Evolutionary conservation across 371 early-diverging fungal genomes (phyloP).

Genomic region (Syncephalastrum racemosum): DNA sequence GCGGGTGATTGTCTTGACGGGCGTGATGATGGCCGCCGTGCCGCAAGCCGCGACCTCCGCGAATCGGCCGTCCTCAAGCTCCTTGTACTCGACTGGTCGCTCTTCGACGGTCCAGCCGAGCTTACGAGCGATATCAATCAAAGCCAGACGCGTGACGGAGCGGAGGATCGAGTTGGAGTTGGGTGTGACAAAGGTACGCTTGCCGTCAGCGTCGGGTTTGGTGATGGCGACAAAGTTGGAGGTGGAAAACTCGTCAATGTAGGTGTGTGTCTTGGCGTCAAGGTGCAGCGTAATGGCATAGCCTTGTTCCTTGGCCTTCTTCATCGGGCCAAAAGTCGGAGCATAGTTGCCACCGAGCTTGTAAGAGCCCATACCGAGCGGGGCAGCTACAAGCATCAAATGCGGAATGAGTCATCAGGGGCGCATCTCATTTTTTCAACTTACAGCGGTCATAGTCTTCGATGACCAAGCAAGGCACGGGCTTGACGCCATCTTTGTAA

Average conservation of each 20-base stretch:
- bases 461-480: slow-evolving; percentile 69
- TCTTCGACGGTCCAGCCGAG: slow-evolving; percentile 73
- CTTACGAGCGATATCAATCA: slow-evolving; percentile 61
- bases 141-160: slow-evolving; percentile 73
- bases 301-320: slow-evolving; percentile 63
- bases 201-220: slow-evolving; percentile 48
- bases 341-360: slow-evolving; percentile 85
- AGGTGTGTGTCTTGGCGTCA: slow-evolving; percentile 64
- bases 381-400: slow-evolving; percentile 43
- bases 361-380: slow-evolving; percentile 61
- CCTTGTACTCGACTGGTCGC: slow-evolving; percentile 56
- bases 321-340: slow-evolving; percentile 58
- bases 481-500: slow-evolving; percentile 69
- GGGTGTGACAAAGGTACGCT: slow-evolving; percentile 71
- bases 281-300: slow-evolving; percentile 74
- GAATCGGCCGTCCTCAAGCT: slow-evolving; percentile 61
- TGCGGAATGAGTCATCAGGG: background rate
- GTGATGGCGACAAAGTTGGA: slow-evolving; percentile 81
- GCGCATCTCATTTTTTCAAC: slow-evolving; percentile 1
- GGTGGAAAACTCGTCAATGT: slow-evolving; percentile 82
- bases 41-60: slow-evolving; percentile 78
- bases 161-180: slow-evolving; percentile 61
- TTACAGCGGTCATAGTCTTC: slow-evolving; percentile 74
- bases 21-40: slow-evolving; percentile 78
- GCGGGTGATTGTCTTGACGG: slow-evolving; percentile 69